Evolutionary conservation across 352 stramenopile species (phyloP), one percentile per base, ranked within the genome.

Genomic region (Pythium plurisporium): DNA sequence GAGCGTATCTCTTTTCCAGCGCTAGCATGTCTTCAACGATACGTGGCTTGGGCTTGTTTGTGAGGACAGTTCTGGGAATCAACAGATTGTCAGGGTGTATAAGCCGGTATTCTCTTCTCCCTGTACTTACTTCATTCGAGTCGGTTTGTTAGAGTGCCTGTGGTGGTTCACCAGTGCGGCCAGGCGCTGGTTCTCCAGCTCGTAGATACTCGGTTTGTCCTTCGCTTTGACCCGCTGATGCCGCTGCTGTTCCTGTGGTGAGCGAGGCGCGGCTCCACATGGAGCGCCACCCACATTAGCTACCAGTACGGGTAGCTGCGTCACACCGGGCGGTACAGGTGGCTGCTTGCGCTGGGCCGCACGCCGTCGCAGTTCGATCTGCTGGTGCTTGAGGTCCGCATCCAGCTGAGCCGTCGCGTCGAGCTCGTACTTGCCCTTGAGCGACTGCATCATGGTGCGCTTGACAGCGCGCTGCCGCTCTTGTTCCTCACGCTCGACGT

Each of bases 1-100:
- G 47, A 38, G 69, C 54, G 17, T 87, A 87, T 14, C 64, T 69
- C 4, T 73, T 67, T 58, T 93, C 82, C 11, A 91, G 48, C 10
- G 73, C 30, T 25, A 93, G 62, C 78, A 93, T 82, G 50, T 93
- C 82, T 26, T 89, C 66, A 5, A 91, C 73, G 44, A 93, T 78
- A 4, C 72, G 74, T 7, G 82, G 82, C 12, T 65, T 70, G 25
- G 50, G 77, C 49, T 75, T 91, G 17, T 56, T 59, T 15, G 23
- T 52, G 50, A 57, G 19, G n/a, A 57, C 37, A 7, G 36, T 57
- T 23, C 50, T 57, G 29, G n/a, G 22, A 14, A 26, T 30, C 25
- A n/a, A 33, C 23, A 52, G 8, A 5, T 7, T 20, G 19, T 38
- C 29, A 45, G 4, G 42, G 19, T n/a, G 12, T 30, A n/a, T 17